These are phyloP conservation scores for Colletotrichum truncatum DNA, from an alignment of 2,329 filamentous ascomycete species.

Conservation along the genomic window DNA sequence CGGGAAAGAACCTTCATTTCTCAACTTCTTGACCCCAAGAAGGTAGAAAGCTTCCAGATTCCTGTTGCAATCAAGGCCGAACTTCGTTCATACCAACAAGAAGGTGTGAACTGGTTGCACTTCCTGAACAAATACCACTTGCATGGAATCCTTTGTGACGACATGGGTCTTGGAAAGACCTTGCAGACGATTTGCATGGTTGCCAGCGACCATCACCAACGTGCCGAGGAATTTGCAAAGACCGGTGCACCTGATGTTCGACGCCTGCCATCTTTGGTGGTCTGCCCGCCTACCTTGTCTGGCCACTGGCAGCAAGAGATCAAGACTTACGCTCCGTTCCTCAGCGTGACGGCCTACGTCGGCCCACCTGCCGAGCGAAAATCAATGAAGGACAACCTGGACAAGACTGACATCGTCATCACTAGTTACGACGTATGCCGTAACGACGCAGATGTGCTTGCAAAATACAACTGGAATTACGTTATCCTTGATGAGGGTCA, in stretches of 20 bases:
- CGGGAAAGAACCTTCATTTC: conserved; percentile 96
- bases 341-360: conserved; percentile 89
- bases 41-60: conserved; percentile 92
- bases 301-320: conserved; percentile 99
- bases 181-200: conserved; percentile 98
- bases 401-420: conserved; percentile 88
- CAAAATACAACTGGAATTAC: conserved; percentile 93
- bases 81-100: conserved; percentile 95
- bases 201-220: conserved; percentile 94
- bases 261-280: conserved; percentile 87
- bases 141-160: conserved; percentile 97
- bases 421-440: conserved; percentile 98
- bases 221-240: conserved; percentile 88
- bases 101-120: conserved; percentile 97
- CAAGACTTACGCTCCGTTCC: conserved; percentile 92
- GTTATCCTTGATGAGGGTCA: conserved; percentile 97
- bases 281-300: conserved; percentile 94
- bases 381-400: conserved; percentile 74
- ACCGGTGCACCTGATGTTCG: conserved; percentile 82
- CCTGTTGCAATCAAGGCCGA: conserved; percentile 98
- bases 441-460: conserved; percentile 89
- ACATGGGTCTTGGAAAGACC: conserved; percentile 99
- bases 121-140: conserved; percentile 98
- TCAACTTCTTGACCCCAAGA: conserved; percentile 95
- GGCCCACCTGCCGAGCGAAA: conserved; percentile 85